Percentiles rank a stretch among this genome's conserved stretches.
Conservation (phyloP, 106 monocot genomes). For the Cymbidium sinense region DNA sequence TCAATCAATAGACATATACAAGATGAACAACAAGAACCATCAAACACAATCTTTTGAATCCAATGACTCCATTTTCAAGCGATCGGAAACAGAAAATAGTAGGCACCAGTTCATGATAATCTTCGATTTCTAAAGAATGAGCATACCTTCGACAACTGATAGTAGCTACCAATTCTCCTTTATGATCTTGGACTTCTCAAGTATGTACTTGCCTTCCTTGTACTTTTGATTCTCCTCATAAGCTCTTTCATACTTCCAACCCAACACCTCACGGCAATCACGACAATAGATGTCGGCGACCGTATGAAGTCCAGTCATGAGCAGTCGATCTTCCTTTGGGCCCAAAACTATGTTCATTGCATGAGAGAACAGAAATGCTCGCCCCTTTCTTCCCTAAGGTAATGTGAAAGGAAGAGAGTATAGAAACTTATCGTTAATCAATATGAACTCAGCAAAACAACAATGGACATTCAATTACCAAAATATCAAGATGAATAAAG, state of each 20-base stretch:
- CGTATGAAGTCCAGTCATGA: conserved; percentile 81
- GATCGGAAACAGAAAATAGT: too few relatives aligned
- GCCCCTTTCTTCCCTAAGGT: conserved; percentile 63
- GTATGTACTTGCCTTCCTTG: conserved; percentile 87
- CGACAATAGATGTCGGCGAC: conserved; percentile 81
- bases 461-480: too few relatives aligned
- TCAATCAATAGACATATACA: background rate
- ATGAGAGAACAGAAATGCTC: conserved; percentile 87
- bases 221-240: conserved; percentile 81
- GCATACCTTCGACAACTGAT: background rate
- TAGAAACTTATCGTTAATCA: background rate
- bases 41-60: background rate
- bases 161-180: conserved; percentile 89
- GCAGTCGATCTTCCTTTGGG: conserved; percentile 68
- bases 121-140: background rate
- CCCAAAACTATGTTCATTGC: conserved; percentile 73
- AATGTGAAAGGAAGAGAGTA: background rate
- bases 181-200: conserved; percentile 77
- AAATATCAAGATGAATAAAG: too few relatives aligned
- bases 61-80: background rate
- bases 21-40: background rate
- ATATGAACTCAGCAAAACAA: too few relatives aligned
- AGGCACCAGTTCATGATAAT: background rate
- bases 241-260: conserved; percentile 79
- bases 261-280: conserved; percentile 75